Percentiles rank a stretch among this genome's conserved stretches.
Conservation (phyloP, 1,284 basidiomycete species). For the Apiotrichum akiyoshidainum region DNA sequence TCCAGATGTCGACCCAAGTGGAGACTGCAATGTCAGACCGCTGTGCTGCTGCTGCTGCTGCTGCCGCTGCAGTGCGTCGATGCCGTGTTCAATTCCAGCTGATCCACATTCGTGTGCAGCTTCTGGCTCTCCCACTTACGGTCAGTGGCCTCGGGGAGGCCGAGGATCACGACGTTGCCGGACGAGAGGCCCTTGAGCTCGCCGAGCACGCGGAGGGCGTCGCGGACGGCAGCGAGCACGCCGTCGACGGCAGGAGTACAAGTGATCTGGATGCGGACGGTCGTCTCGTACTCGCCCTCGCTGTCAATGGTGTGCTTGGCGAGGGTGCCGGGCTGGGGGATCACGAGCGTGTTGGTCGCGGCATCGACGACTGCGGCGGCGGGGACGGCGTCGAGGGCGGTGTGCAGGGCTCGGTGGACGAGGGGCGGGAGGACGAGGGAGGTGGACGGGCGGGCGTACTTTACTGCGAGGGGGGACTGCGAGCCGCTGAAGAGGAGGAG, state of each 20-base stretch:
- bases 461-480: conserved; percentile 39
- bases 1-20: conserved; percentile 12
- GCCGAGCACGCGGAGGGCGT: conserved; percentile 26
- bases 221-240: conserved; percentile 21
- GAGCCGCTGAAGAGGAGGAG: conserved; percentile 46
- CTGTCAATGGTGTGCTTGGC: conserved; percentile 23
- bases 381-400: conserved; percentile 36
- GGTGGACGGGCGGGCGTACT: conserved; percentile 40
- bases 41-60: too few relatives aligned
- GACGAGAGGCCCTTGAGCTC: conserved; percentile 31
- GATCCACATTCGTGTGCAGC: too few relatives aligned
- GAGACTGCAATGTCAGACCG: conserved; percentile 1
- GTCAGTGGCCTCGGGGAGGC: conserved; percentile 21
- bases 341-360: conserved; percentile 15
- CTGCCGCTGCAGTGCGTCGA: not conserved
- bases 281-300: conserved; percentile 34
- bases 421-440: conserved; percentile 40
- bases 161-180: conserved; percentile 40
- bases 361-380: conserved; percentile 20
- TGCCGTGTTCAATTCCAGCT: too few relatives aligned
- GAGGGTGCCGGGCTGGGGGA: conserved; percentile 36
- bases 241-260: not conserved
- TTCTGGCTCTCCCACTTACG: conserved; percentile 19
- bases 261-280: conserved; percentile 45
- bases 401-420: conserved; percentile 46